Base-by-base conservation (phyloP, 768 basidiomycete species). In the Suillus cothurnatus region DNA sequence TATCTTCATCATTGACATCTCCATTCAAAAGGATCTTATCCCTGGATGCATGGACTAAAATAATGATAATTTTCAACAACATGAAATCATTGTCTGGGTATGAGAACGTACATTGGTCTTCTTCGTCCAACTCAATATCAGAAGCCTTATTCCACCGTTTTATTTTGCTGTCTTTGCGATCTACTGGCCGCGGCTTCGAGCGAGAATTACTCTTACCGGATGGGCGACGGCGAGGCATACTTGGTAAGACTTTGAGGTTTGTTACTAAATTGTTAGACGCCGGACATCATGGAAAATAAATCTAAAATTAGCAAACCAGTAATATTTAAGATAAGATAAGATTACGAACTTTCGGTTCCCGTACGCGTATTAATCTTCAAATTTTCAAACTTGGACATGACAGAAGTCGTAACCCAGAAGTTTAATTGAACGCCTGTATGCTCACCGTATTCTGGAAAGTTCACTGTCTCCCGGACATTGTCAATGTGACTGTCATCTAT, bases 11-110 rank as follows among this genome's bases (percentile, higher is more conserved):
- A 2, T 76, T 71, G 38, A 79, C 74, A 39, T 85, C 82, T n/a
- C 84, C 88, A 45, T 93, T 88, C 6, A 97, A 81, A 6, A 92
- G 80, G 65, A 97, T 91, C 71, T 85, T 86, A 72, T 97, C 94
- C 61, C 86, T 84, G 34, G 87, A 86, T 1, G 82, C 78, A 73
- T 93, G 91, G 72, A 94, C 93, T 95, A 68, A 52, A 61, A 50
- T 26, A 15, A 26, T 26, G 53, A 61, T 81, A 88, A 65, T 71
- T 92, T 92, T 93, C 72, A 88, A 82, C 72, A 93, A 92, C 72
- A 92, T 90, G 69, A 88, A 89, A 69, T 93, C 90, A 67, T 90
- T 72, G 12, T 88, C 88, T 26, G 57, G 3, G 6, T 28, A 41
- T 41, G 50, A 63, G 56, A 59, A 81, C 89, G 67, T 71, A 93